Percentiles rank a stretch among this genome's conserved stretches.
phyloP scores from a whole-genome alignment of 2,329 filamentous ascomycete genomes.

The Fusarium nygamai region DNA sequence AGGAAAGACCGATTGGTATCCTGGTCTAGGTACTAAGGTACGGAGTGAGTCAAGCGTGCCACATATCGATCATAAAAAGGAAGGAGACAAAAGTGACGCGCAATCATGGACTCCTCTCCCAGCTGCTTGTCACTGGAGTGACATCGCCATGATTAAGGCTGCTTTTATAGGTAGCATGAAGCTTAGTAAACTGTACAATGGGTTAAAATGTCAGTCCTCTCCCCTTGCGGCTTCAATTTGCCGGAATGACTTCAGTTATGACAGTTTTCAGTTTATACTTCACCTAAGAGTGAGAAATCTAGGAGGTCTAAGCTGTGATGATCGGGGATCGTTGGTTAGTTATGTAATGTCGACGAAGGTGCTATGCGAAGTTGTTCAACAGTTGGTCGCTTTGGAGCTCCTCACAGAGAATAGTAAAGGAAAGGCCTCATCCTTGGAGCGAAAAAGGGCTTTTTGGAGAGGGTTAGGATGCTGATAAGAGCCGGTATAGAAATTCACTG shows the following conservation, averaged over 20 bases:
- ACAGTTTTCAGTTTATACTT: not conserved
- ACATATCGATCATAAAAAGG: not conserved
- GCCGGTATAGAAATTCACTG: not conserved
- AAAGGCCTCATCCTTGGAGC: not conserved
- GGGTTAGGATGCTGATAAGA: not conserved
- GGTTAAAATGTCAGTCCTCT: not conserved
- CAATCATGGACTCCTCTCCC: not conserved
- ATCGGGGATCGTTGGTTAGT: not conserved
- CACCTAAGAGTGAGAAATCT: not conserved
- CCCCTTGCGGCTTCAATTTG: not conserved
- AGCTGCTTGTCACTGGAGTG: not conserved
- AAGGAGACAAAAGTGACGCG: not conserved
- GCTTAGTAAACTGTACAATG: not conserved
- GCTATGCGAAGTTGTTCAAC: not conserved
- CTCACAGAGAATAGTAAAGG: not conserved
- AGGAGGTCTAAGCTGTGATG: not conserved
- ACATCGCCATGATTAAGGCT: not conserved
- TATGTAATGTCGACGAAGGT: not conserved
- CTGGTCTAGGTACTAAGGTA: too few relatives aligned
- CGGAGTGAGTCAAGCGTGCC: not conserved
- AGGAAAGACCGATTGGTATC: too few relatives aligned
- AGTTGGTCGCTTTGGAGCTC: not conserved
- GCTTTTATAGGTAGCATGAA: not conserved
- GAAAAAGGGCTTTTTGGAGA: not conserved
- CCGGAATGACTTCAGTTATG: not conserved